Conservation (phyloP, 129 eudicot species). For the Heracleum sosnowskyi region DNA sequence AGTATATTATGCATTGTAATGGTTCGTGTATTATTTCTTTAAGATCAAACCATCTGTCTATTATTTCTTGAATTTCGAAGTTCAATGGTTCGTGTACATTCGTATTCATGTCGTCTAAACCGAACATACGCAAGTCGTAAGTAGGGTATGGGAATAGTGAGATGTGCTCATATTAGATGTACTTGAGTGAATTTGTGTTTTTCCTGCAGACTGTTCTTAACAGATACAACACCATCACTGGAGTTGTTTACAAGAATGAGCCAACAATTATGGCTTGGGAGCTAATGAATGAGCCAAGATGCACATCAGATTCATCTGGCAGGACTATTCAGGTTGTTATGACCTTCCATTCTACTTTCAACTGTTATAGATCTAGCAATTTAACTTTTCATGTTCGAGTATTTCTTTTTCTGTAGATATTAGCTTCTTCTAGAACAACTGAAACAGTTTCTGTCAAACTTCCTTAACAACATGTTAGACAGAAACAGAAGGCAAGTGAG, state of each 20-base stretch:
- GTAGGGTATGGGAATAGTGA: not conserved
- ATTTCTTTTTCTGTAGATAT: no score
- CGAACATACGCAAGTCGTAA: not conserved
- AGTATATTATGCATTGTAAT: not conserved
- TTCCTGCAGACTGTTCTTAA: constrained; percentile 67
- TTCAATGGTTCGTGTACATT: not conserved
- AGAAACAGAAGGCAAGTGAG: no score
- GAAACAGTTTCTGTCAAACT: no score
- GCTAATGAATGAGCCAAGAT: constrained; percentile 99
- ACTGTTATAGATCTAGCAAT: not conserved
- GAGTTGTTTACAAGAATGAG: constrained; percentile 80
- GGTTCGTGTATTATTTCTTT: not conserved
- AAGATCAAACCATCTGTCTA: not conserved
- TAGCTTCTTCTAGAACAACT: no score
- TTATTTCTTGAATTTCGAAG: not conserved
- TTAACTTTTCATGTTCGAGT: not conserved
- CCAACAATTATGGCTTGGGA: constrained; percentile 99
- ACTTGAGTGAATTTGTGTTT: not conserved
- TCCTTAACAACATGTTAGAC: no score
- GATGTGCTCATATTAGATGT: not conserved
- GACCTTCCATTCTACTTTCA: not conserved
- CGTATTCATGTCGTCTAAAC: not conserved
- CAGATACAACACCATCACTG: constrained; percentile 68
- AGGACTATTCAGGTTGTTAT: constrained; percentile 73
- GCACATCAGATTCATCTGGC: constrained; percentile 91